Evolutionary conservation across 805 yeast species (phyloP), one percentile per base, ranked within the genome.

Genomic region (Torulaspora delbrueckii): DNA sequence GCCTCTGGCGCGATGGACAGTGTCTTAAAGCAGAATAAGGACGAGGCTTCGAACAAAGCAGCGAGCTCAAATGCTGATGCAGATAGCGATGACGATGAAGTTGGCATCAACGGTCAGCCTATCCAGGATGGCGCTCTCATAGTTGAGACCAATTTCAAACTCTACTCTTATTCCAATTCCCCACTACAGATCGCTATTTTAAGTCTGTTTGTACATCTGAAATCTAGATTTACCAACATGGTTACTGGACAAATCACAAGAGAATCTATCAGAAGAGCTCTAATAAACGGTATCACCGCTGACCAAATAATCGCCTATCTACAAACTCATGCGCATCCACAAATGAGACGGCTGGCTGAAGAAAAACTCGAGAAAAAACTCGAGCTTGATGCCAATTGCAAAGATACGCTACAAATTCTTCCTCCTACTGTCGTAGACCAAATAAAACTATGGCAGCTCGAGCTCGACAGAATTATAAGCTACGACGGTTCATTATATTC

Each of bases 351-450:
- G 41, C 60, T 78, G 33, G 93, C 91, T 0, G 87, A 84, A 53
- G 88, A 81, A 42, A 77, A 70, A 43, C 60, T 82, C 32, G 81
- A 78, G 48, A 84, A 82, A 56, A 83, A 82, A 60, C 62, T 80
- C 42, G 93, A 84, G 49, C 75, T 81, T 48, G 72, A 69, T 36
- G 62, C 69, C 5, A 70, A 69, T 10, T 67, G 74, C 6, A 75
- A 75, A 51, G 77, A 80, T 53, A 62, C 76, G 51, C 57, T 81
- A 47, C 82, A 82, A 59, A 70, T 93, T 9, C 63, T 86, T 5
- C 98, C 98, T 3, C 96, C 98, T 0, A 93, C 96, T 0, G 96
- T 93, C n/a, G 86, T 87, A 1, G 99, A 93, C 66, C 99, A 93
- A 64, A 86, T 93, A 56, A 83, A 82, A 61, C 73, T 93, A 43